phyloP scores from a whole-genome alignment of 306 rosid genomes.

The Inga leiocalycina region DNA sequence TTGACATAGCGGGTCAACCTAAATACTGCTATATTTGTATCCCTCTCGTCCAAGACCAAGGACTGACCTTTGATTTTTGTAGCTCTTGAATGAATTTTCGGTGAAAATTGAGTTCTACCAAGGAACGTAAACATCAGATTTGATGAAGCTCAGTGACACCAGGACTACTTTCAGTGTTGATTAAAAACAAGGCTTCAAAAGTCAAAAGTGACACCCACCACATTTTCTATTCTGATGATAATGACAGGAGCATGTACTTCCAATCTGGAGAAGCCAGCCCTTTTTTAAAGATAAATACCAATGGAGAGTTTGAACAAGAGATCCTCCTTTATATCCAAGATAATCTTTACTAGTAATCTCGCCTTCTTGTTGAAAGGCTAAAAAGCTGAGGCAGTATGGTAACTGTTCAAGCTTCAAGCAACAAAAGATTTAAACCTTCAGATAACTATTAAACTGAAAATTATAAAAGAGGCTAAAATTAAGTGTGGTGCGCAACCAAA shows the following conservation, averaged over 20 bases:
- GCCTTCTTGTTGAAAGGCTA: conserved; percentile 14
- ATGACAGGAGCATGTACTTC: background rate
- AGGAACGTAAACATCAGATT: conserved; percentile 14
- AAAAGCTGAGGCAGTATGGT: conserved; percentile 7
- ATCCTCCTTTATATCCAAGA: conserved; percentile 1
- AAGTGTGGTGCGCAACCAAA: background rate
- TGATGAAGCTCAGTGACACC: background rate
- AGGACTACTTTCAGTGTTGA: background rate
- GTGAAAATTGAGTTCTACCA: background rate
- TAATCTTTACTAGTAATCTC: conserved; percentile 15
- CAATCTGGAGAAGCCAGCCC: background rate
- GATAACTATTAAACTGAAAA: background rate
- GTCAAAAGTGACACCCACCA: background rate
- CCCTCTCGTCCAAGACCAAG: background rate
- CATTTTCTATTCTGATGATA: conserved; percentile 5
- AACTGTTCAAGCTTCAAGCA: background rate
- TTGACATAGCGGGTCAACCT: conserved; percentile 41
- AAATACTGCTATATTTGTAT: conserved; percentile 11
- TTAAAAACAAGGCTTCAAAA: background rate
- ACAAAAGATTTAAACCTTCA: background rate
- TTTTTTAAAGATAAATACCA: conserved; percentile 6
- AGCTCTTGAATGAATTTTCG: background rate
- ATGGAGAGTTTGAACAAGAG: background rate
- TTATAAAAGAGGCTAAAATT: background rate
- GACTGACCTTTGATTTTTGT: conserved; percentile 18